Percentiles rank a stretch among this genome's conserved stretches.
Evolutionary conservation across 805 yeast genomes (phyloP).

Genomic region (Kodamaea neixiangensis): DNA sequence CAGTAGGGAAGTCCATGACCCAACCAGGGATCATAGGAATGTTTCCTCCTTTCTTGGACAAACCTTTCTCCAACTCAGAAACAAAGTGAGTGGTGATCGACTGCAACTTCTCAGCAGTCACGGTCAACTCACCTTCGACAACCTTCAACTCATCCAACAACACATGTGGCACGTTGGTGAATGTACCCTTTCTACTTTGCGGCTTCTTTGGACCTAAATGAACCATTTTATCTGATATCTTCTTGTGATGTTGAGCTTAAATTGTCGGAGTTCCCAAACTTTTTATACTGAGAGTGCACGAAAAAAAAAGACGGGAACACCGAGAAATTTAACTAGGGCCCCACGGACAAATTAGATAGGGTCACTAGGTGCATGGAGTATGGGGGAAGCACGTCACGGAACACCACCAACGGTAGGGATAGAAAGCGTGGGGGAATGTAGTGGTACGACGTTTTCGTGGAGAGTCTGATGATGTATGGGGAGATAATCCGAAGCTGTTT

Average conservation of each 20-base stretch:
- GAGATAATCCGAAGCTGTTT: background rate
- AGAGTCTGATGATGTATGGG: background rate
- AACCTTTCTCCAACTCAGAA: slow-evolving; percentile 78
- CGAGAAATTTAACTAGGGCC: background rate
- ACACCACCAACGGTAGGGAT: background rate
- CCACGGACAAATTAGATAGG: background rate
- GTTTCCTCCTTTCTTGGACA: slow-evolving; percentile 72
- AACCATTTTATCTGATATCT: slow-evolving; percentile 53
- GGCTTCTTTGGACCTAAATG: slow-evolving; percentile 84
- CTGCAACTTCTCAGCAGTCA: slow-evolving; percentile 59
- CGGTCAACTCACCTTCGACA: slow-evolving; percentile 63
- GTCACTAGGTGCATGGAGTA: background rate
- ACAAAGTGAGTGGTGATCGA: slow-evolving; percentile 75
- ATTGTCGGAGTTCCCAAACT: slow-evolving; percentile 3
- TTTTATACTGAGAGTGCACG: slow-evolving; percentile 1
- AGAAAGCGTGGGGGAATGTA: background rate
- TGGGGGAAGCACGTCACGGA: background rate
- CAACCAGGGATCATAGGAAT: slow-evolving; percentile 98
- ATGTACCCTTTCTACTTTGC: slow-evolving; percentile 68
- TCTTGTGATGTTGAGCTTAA: background rate
- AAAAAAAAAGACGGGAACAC: background rate
- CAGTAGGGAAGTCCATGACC: slow-evolving; percentile 94
- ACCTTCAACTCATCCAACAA: slow-evolving; percentile 58
- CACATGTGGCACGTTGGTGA: slow-evolving; percentile 63
- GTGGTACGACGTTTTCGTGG: background rate